Percentiles rank a stretch among this genome's conserved stretches.
Conservation (phyloP, 2,329 filamentous ascomycete genomes). For the Arthrobotrys pseudoclavata region DNA sequence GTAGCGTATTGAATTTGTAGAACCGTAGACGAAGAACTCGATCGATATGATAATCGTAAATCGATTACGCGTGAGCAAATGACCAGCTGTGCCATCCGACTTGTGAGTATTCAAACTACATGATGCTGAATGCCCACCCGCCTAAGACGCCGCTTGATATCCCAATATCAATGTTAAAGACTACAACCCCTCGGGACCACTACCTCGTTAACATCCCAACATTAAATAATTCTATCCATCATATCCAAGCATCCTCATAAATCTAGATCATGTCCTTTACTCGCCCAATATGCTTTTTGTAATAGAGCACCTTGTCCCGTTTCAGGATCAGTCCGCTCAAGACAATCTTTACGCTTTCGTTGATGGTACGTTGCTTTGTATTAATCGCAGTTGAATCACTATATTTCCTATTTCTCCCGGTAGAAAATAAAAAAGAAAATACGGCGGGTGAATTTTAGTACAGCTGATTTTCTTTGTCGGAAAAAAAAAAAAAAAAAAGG, state of each 20-base stretch:
- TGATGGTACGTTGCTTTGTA: neutral
- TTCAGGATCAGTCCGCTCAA: neutral
- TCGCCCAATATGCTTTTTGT: neutral
- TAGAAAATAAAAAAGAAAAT: neutral
- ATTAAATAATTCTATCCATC: no score
- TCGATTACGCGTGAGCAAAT: no score
- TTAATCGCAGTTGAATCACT: conserved; percentile 9
- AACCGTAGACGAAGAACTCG: neutral
- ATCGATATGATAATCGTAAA: no score
- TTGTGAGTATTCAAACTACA: no score
- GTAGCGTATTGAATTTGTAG: neutral
- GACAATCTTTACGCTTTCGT: conserved; percentile 8
- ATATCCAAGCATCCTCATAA: no score
- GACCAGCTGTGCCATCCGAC: no score
- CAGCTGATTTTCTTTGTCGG: neutral
- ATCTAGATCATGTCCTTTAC: neutral
- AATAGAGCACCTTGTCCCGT: neutral
- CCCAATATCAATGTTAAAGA: no score
- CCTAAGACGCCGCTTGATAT: no score
- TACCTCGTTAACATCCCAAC: no score
- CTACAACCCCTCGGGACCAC: no score
- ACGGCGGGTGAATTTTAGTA: neutral
- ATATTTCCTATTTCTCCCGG: neutral
- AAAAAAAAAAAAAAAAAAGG: neutral
- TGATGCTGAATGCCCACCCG: no score